Evolutionary conservation across 2,329 filamentous ascomycete genomes (phyloP).

Genomic region (Colletotrichum tropicale): DNA sequence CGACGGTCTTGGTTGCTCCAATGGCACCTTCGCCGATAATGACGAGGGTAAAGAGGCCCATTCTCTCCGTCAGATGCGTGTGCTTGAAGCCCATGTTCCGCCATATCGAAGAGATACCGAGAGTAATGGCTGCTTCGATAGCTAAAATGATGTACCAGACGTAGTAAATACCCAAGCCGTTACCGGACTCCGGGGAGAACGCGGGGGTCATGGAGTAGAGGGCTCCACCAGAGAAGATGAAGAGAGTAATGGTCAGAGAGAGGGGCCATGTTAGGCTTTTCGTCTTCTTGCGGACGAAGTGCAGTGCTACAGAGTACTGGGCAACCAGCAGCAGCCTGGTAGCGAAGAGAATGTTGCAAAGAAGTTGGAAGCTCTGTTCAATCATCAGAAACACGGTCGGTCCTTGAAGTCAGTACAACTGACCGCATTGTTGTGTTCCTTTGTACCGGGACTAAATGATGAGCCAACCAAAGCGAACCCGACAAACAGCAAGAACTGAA

Average conservation of each 20-base stretch:
- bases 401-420: fast-evolving
- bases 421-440: slow-evolving; percentile 39
- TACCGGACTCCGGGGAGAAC: slow-evolving; percentile 12
- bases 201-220: slow-evolving; percentile 18
- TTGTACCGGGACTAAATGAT: slow-evolving; percentile 43
- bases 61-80: slow-evolving; percentile 61
- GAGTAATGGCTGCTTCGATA: slow-evolving; percentile 49
- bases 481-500: slow-evolving; percentile 61
- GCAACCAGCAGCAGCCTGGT: slow-evolving; percentile 27
- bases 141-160: slow-evolving; percentile 55
- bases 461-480: slow-evolving; percentile 58
- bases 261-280: slow-evolving; percentile 28
- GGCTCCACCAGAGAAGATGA: slow-evolving; percentile 36
- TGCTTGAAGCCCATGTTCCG: slow-evolving; percentile 58
- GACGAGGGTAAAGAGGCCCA: slow-evolving; percentile 63
- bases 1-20: slow-evolving; percentile 50
- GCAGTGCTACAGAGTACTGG: slow-evolving; percentile 41
- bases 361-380: slow-evolving; percentile 39
- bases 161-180: slow-evolving; percentile 39
- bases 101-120: slow-evolving; percentile 53
- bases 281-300: slow-evolving; percentile 32
- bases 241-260: slow-evolving; percentile 31
- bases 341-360: slow-evolving; percentile 43
- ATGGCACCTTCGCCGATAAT: slow-evolving; percentile 65
- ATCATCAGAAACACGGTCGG: background rate